phyloP scores from a whole-genome alignment of 306 rosid genomes.

The Echinosophora koreensis region DNA sequence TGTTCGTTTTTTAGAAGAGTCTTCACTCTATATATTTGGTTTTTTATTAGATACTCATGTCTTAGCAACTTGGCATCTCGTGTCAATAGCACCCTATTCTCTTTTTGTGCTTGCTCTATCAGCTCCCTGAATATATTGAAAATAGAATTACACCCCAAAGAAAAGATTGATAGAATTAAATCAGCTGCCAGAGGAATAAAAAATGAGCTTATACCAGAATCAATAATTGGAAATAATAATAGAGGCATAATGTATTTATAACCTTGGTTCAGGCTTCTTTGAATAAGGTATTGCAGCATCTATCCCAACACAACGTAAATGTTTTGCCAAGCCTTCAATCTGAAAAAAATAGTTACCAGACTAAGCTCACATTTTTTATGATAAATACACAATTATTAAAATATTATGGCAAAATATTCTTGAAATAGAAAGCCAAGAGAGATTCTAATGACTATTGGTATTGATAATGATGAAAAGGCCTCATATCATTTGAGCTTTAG shows the following conservation, averaged over 20 bases:
- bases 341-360: constrained; percentile 56
- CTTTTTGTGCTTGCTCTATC: constrained; percentile 78
- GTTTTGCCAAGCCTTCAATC: constrained; percentile 98
- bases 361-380: constrained; percentile 31
- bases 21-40: constrained; percentile 84
- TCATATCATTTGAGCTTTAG: constrained; percentile 20
- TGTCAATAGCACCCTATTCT: constrained; percentile 83
- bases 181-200: constrained; percentile 40
- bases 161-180: constrained; percentile 22
- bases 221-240: constrained; percentile 27
- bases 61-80: constrained; percentile 85
- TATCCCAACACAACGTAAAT: constrained; percentile 90
- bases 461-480: constrained; percentile 19
- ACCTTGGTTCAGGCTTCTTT: constrained; percentile 90
- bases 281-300: constrained; percentile 89
- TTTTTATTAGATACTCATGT: constrained; percentile 68
- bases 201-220: constrained; percentile 19
- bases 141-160: constrained; percentile 13
- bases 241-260: constrained; percentile 35
- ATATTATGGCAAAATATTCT: constrained; percentile 16
- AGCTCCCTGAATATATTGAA: constrained; percentile 62
- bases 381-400: constrained; percentile 28
- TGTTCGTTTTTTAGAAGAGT: constrained; percentile 93
- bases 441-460: constrained; percentile 10
- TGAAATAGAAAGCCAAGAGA: neutral